phyloP scores from a whole-genome alignment of 495 filamentous ascomycete genomes.

The Podospora pseudoanserina region DNA sequence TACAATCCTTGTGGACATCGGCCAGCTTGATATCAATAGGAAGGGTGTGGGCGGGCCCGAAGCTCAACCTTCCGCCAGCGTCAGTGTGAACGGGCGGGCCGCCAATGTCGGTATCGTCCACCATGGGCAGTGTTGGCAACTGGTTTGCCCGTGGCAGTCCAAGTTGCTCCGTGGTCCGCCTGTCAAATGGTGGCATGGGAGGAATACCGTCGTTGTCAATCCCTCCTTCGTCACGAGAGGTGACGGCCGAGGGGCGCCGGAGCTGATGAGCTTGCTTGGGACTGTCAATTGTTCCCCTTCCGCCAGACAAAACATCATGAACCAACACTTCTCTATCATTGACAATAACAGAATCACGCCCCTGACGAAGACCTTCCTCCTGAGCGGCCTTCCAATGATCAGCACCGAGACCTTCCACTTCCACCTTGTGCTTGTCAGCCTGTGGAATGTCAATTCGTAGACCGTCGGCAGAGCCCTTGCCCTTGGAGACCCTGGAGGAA shows the following conservation, averaged over 20 bases:
- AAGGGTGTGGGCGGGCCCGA: constrained; percentile 50
- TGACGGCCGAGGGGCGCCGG: constrained; percentile 17
- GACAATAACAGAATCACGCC: constrained; percentile 64
- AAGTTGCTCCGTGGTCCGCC: constrained; percentile 51
- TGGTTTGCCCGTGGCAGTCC: constrained; percentile 60
- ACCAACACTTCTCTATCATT: constrained; percentile 64
- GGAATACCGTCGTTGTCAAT: constrained; percentile 45
- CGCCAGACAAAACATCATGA: constrained; percentile 54
- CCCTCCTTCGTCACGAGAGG: constrained; percentile 19
- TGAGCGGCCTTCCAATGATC: constrained; percentile 64
- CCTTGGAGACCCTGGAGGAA: constrained; percentile 45
- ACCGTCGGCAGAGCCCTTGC: constrained; percentile 37
- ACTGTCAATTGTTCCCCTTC: constrained; percentile 52
- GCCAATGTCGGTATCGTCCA: constrained; percentile 77
- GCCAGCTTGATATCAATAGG: constrained; percentile 63
- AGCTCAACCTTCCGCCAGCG: constrained; percentile 32
- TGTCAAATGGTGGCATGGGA: constrained; percentile 47
- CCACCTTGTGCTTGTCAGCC: constrained; percentile 62
- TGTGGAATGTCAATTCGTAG: constrained; percentile 26
- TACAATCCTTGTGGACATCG: constrained; percentile 52
- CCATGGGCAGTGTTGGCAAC: constrained; percentile 60
- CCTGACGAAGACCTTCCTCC: constrained; percentile 52
- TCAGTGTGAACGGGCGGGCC: constrained; percentile 55
- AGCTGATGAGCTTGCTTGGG: constrained; percentile 41
- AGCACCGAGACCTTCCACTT: constrained; percentile 70